Evolutionary conservation across 2,329 filamentous ascomycete species (phyloP).

Genomic region (Cladosporium sp.): DNA sequence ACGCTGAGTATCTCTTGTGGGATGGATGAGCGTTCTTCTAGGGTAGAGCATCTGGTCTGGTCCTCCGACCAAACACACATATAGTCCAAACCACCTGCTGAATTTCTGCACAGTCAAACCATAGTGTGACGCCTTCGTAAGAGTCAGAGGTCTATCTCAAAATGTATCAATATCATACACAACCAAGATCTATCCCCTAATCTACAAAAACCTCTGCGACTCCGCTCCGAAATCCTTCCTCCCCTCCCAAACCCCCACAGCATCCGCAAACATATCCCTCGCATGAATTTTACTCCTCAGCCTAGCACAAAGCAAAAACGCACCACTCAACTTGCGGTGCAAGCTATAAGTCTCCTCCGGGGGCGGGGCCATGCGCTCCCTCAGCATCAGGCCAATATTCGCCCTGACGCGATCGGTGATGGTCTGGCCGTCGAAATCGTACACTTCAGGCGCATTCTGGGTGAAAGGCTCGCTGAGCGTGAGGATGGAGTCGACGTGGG

Average conservation of each 20-base stretch:
- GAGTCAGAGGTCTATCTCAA: background rate
- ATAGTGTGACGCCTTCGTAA: background rate
- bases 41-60: too few relatives aligned
- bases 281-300: slow-evolving; percentile 79
- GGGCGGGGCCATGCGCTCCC: slow-evolving; percentile 80
- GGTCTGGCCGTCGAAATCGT: slow-evolving; percentile 90
- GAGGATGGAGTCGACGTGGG: slow-evolving; percentile 80
- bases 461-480: slow-evolving; percentile 91
- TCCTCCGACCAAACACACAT: too few relatives aligned
- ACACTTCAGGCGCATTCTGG: slow-evolving; percentile 67
- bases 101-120: too few relatives aligned
- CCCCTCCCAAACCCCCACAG: slow-evolving; percentile 35
- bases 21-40: too few relatives aligned
- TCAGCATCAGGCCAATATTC: slow-evolving; percentile 89
- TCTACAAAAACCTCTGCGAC: slow-evolving; percentile 9
- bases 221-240: slow-evolving; percentile 8
- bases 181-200: background rate
- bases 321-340: slow-evolving; percentile 91
- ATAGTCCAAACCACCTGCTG: too few relatives aligned
- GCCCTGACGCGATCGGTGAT: slow-evolving; percentile 89
- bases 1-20: too few relatives aligned
- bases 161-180: background rate
- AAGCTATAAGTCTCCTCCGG: slow-evolving; percentile 97
- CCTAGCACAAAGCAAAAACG: slow-evolving; percentile 84
- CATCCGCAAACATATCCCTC: slow-evolving; percentile 69